These are phyloP conservation scores for Kingdonia uniflora DNA, from an alignment of 164 flowering plant genomes.

Conservation along the genomic window DNA sequence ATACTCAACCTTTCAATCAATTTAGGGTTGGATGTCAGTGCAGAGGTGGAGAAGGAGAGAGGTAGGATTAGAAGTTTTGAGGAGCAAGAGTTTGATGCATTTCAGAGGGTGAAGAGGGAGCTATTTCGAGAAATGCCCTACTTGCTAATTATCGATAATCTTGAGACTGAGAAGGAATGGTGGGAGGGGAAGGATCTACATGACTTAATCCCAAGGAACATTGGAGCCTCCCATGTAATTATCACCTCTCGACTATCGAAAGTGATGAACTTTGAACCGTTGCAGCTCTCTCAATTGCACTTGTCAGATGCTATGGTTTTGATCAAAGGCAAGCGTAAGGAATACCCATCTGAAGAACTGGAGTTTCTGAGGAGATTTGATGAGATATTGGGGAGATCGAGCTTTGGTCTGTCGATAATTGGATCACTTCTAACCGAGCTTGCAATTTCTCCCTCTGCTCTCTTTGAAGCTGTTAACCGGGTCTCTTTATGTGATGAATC, in stretches of 20 bases:
- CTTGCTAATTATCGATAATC: constrained; percentile 70
- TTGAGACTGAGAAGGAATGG: constrained; percentile 80
- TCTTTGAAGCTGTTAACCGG: constrained; percentile 59
- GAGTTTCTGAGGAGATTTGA: constrained; percentile 45
- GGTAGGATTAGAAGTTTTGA: constrained; percentile 76
- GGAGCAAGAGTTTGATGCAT: constrained; percentile 82
- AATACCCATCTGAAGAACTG: constrained; percentile 46
- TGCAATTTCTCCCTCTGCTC: constrained; percentile 52
- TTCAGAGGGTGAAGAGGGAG: constrained; percentile 80
- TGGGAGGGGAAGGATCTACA: constrained; percentile 83
- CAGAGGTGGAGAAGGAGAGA: constrained; percentile 72
- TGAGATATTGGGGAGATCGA: constrained; percentile 54
- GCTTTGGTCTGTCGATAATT: constrained; percentile 58
- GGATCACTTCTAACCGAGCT: constrained; percentile 69
- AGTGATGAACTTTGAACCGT: constrained; percentile 55
- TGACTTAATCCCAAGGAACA: constrained; percentile 70
- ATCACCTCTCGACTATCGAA: constrained; percentile 61
- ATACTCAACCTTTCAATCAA: constrained; percentile 53
- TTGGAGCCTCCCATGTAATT: constrained; percentile 78
- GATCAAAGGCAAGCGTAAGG: constrained; percentile 54
- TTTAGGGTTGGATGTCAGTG: constrained; percentile 76
- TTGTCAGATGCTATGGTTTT: constrained; percentile 53
- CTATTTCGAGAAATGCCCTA: constrained; percentile 78
- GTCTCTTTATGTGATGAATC: constrained; percentile 24
- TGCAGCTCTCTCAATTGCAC: constrained; percentile 50